phyloP scores from a whole-genome alignment of 352 stramenopile genomes.

The Blastocystis sp. region DNA sequence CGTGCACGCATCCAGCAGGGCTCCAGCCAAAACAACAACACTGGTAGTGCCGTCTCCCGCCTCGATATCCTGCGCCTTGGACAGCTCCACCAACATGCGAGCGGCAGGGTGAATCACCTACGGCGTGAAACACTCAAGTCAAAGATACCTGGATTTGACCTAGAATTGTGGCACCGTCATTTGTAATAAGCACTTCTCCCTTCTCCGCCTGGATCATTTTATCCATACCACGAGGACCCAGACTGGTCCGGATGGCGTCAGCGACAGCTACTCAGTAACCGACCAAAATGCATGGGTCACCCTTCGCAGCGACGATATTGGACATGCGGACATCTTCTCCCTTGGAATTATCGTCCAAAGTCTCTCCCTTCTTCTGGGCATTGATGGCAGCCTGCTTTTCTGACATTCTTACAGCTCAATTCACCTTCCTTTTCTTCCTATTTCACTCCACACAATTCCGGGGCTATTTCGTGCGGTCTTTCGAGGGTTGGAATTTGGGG shows the following conservation, averaged over 20 bases:
- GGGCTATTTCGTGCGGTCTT: too few relatives aligned
- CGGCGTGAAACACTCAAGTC: background rate
- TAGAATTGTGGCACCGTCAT: slow-evolving; percentile 98
- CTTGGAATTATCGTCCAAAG: slow-evolving; percentile 77
- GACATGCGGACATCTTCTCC: slow-evolving; percentile 95
- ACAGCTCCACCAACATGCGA: slow-evolving; percentile 99
- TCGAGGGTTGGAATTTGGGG: too few relatives aligned
- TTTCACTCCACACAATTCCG: background rate
- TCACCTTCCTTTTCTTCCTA: background rate
- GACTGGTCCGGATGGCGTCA: slow-evolving; percentile 92
- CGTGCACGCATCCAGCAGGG: slow-evolving; percentile 90
- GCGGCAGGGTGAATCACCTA: slow-evolving; percentile 95
- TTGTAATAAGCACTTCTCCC: slow-evolving; percentile 97
- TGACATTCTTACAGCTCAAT: background rate
- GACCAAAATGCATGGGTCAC: slow-evolving; percentile 73
- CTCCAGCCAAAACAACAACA: slow-evolving; percentile 95
- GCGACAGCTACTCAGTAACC: slow-evolving; percentile 81
- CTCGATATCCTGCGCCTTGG: slow-evolving; percentile 98
- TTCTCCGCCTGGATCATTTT: slow-evolving; percentile 92
- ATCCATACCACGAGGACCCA: slow-evolving; percentile 96
- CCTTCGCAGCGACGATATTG: slow-evolving; percentile 97
- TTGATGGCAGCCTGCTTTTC: slow-evolving; percentile 10
- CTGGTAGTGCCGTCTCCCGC: slow-evolving; percentile 93
- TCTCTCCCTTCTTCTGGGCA: slow-evolving; percentile 45
- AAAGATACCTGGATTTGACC: slow-evolving; percentile 88